Conservation (phyloP, 2,329 filamentous ascomycete species). For the Falciphora oryzae region DNA sequence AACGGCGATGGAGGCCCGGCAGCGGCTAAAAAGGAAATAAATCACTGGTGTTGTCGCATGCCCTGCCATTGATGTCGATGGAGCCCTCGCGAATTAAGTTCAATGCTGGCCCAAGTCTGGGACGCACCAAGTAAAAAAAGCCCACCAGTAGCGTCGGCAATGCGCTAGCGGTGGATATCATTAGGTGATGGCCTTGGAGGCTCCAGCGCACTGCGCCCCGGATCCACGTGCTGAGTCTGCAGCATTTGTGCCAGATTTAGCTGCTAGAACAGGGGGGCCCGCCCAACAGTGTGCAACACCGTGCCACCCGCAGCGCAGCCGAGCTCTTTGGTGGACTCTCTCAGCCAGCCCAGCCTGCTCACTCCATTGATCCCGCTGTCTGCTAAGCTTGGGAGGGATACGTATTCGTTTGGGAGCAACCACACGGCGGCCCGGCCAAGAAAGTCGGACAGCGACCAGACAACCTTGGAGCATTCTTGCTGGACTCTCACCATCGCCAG, state of each 20-base stretch:
- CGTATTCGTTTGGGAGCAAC: conserved; percentile 6
- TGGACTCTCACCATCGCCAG: background rate
- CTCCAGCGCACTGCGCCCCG: background rate
- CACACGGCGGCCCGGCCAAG: background rate
- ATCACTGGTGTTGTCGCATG: background rate
- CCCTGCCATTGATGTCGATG: background rate
- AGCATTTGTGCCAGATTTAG: background rate
- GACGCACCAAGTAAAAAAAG: background rate
- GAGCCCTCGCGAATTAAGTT: background rate
- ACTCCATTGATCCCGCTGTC: background rate
- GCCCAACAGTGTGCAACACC: background rate
- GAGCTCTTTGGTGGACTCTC: background rate
- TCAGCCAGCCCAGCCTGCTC: background rate
- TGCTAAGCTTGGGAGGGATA: conserved; percentile 5
- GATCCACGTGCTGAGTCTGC: background rate
- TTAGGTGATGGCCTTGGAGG: background rate
- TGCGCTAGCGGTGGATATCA: background rate
- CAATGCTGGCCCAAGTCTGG: background rate
- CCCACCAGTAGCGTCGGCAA: background rate
- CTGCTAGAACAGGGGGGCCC: background rate
- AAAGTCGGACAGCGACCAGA: background rate
- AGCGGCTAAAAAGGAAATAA: background rate
- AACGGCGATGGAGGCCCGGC: background rate
- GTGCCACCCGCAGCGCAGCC: background rate
- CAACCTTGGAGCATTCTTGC: background rate